A percentile compares a stretch with the other conserved stretches of the same genome.
These are phyloP conservation scores for Pyrenopolyporus hunteri DNA, from an alignment of 495 filamentous ascomycete species.

Conservation along the genomic window DNA sequence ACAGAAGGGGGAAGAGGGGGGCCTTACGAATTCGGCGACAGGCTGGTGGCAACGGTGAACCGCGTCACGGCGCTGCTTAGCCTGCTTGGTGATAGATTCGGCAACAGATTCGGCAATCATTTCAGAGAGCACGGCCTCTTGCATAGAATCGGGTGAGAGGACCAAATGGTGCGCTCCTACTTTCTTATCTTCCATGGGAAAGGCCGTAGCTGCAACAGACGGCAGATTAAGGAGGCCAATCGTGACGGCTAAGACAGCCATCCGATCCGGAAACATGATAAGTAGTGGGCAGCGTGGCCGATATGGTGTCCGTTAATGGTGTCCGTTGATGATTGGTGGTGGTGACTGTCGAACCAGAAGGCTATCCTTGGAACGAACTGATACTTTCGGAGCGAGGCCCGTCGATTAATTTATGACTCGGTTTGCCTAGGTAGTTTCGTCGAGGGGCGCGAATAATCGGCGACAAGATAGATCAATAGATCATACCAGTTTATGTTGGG, in stretches of 20 bases:
- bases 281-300: background rate
- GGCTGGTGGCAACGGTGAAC: slow-evolving; percentile 38
- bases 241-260: slow-evolving; percentile 2
- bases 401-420: background rate
- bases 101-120: background rate
- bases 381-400: background rate
- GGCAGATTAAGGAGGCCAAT: slow-evolving; percentile 2
- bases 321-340: background rate
- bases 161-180: background rate
- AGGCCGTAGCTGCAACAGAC: background rate
- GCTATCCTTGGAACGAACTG: background rate
- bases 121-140: background rate
- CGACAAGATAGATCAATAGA: too few relatives aligned
- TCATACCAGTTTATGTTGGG: too few relatives aligned
- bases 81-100: slow-evolving; percentile 2
- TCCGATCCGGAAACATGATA: slow-evolving; percentile 20
- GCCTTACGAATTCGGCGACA: slow-evolving; percentile 30
- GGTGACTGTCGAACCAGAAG: background rate
- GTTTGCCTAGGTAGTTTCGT: background rate
- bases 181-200: background rate
- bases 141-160: background rate
- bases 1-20: background rate
- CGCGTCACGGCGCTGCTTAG: slow-evolving; percentile 15
- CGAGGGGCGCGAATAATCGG: too few relatives aligned
- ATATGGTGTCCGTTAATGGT: background rate